Base-by-base conservation (phyloP, 2,329 filamentous ascomycete species). In the Verticillium longisporum region DNA sequence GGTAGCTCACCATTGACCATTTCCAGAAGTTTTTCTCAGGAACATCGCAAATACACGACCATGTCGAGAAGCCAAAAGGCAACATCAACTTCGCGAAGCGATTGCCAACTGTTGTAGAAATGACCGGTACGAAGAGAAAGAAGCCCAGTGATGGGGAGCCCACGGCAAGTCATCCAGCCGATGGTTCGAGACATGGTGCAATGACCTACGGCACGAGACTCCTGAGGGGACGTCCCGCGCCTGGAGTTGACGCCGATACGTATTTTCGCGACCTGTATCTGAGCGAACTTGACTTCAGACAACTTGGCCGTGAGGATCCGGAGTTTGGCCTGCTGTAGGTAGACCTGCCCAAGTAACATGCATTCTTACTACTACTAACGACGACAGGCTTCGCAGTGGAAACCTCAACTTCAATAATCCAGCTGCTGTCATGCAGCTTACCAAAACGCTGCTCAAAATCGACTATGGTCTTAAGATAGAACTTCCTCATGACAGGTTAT, bases 391-490 rank as follows among this genome's bases (percentile, higher is more conserved):
- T 45, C 74, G 75, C 38, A 66, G 73, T 15, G 72, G 77, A 9
- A 85, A 88, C 65, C 79, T 97, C 32, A 87, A 97, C 75, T 98
- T 98, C 68, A 88, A 85, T 58, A 83, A 97, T 68, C 89, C 93
- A 4, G 77, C 81, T 57, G 86, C 91, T 26, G 85, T 96, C 9
- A 84, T 89, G 84, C 92, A 87, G 67, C 79, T 98, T 57, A 96
- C 93, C 11, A 92, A 89, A 70, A 88, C 88, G 18, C 80, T 97
- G 1, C 79, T 98, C 18, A 85, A 84, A 62, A 75, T 83, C 14
- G 88, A 97, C 72, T 98, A 97, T 72, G 82, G 80, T 13, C 74
- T 98, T 9, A 69, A 78, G 1, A 76, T 97, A 14, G 80, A 88
- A 6, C 78, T 98, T 1, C 92, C 92, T 0, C 76, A 83, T 32